Evolutionary conservation across 305 asterid genomes (phyloP).

Genomic region (Fraxinus sp.): DNA sequence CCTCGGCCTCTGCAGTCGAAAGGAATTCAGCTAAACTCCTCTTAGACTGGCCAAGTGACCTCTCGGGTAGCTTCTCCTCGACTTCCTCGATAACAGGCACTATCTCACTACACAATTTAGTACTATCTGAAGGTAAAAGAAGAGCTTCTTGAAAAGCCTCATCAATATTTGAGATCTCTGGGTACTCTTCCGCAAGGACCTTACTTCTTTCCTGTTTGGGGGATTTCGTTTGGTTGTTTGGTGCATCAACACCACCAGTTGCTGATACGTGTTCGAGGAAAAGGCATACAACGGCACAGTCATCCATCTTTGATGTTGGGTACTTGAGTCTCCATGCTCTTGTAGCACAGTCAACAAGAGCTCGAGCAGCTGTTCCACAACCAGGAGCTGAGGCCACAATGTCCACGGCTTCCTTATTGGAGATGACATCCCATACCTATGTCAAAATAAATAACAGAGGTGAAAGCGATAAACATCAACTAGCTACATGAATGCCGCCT

Average conservation of each 20-base stretch:
- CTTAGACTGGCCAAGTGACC: conserved; percentile 62
- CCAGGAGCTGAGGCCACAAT: conserved; percentile 88
- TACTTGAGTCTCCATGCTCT: conserved; percentile 96
- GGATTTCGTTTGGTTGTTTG: conserved; percentile 19
- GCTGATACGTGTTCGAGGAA: conserved; percentile 42
- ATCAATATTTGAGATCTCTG: conserved; percentile 6
- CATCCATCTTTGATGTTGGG: conserved; percentile 95
- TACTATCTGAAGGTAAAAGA: conserved; percentile 25
- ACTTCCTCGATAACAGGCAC: conserved; percentile 56
- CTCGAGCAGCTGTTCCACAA: conserved; percentile 75
- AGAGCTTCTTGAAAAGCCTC: conserved; percentile 23
- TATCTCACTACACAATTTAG: conserved; percentile 60
- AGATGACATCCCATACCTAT: conserved; percentile 96
- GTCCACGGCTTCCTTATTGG: conserved; percentile 91
- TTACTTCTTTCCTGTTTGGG: conserved; percentile 29
- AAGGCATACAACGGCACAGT: conserved; percentile 88
- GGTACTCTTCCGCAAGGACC: conserved; percentile 5
- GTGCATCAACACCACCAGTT: conserved; percentile 25
- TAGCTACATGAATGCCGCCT: neutral
- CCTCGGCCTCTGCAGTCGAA: conserved; percentile 64
- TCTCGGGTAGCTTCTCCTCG: conserved; percentile 37
- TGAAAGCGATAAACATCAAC: neutral
- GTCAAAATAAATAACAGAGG: neutral
- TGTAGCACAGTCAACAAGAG: conserved; percentile 91
- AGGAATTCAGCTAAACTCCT: conserved; percentile 95